These are phyloP conservation scores for Plasmodium falciparum DNA, from an alignment of 169 alveolate genomes.

Conservation along the genomic window DNA sequence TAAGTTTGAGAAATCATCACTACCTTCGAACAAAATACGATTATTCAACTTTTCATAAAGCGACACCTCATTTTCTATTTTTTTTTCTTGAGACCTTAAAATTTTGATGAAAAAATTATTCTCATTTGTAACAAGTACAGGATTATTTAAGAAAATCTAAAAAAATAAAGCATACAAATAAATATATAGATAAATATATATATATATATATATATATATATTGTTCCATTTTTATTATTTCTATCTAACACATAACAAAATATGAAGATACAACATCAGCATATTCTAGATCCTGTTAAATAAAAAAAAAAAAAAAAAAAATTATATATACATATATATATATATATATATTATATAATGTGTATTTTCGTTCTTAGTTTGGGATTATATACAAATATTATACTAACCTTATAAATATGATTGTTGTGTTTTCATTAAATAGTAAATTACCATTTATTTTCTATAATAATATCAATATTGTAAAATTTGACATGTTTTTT, in stretches of 20 bases:
- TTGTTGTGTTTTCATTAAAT: constrained; percentile 27
- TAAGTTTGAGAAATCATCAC: constrained; percentile 24
- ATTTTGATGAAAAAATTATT: constrained; percentile 5
- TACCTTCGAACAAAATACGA: constrained; percentile 40
- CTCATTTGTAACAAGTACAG: constrained; percentile 51
- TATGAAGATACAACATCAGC: constrained; percentile 57
- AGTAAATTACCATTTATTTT: constrained; percentile 53
- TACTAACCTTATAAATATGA: constrained; percentile 54
- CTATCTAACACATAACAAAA: constrained; percentile 76
- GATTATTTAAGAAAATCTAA: constrained; percentile 43
- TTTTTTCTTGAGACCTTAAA: constrained; percentile 12
- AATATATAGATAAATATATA: neutral
- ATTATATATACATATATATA: too few species aligned
- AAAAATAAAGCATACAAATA: neutral
- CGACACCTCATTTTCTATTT: constrained; percentile 6
- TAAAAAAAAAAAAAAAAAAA: constrained; percentile 8
- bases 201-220: neutral
- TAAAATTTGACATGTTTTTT: constrained; percentile 53
- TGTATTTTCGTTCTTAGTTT: too few species aligned
- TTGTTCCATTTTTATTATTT: neutral
- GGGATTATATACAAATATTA: neutral
- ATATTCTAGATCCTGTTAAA: constrained; percentile 60
- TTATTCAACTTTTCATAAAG: neutral
- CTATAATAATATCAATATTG: constrained; percentile 4
- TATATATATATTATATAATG: too few species aligned